Evolutionary conservation across 129 eudicot genomes (phyloP).

Genomic region (Mikania micrantha): DNA sequence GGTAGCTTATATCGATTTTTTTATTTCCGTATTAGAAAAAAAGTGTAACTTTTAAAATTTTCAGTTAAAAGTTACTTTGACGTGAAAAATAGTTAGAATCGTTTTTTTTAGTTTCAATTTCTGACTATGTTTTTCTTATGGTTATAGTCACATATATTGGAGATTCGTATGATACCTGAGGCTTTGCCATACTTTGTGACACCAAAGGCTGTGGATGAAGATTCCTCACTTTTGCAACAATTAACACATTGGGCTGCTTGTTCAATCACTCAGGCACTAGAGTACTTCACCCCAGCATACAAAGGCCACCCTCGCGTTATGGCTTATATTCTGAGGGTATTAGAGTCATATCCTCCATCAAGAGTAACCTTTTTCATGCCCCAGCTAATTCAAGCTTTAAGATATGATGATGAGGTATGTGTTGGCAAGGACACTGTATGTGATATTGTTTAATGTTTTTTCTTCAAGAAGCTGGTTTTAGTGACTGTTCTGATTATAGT

Average conservation of each 20-base stretch:
- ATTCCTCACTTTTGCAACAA: conserved; percentile 84
- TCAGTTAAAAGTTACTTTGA: neutral
- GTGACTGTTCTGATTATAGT: neutral
- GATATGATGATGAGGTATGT: conserved; percentile 82
- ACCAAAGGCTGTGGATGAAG: conserved; percentile 90
- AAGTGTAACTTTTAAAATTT: neutral
- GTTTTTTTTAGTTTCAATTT: neutral
- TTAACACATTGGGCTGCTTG: conserved; percentile 99
- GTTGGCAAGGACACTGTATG: neutral
- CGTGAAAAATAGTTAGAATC: neutral
- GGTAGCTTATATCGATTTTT: conserved; percentile 32
- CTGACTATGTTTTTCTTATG: conserved; percentile 4
- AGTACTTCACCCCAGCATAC: conserved; percentile 92
- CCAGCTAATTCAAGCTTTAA: conserved; percentile 87
- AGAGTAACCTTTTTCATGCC: conserved; percentile 99
- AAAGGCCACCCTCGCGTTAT: conserved; percentile 97
- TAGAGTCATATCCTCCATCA: conserved; percentile 94
- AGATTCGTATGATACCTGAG: conserved; percentile 85
- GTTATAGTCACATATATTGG: conserved; percentile 80
- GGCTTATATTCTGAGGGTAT: conserved; percentile 97
- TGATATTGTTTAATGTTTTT: neutral
- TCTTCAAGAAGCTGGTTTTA: conserved; percentile 2
- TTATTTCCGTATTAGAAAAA: conserved; percentile 4
- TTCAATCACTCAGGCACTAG: conserved; percentile 92
- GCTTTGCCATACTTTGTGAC: conserved; percentile 92